Base-by-base conservation (phyloP, 129 eudicot species). In the Ambrosia artemisiifolia region DNA sequence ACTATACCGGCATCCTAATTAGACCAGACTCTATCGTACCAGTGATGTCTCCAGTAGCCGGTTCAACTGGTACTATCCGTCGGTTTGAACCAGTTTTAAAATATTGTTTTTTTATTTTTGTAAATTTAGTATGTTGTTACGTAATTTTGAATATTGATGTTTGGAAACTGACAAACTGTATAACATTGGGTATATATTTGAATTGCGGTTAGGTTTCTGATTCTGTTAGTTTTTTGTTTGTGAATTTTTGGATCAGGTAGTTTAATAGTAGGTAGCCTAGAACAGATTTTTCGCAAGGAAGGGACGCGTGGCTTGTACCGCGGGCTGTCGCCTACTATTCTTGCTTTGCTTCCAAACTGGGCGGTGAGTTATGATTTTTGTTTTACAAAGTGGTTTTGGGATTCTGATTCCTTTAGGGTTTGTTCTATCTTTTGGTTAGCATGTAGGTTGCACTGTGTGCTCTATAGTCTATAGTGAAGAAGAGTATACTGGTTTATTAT, bases 321-420 rank as follows among this genome's bases (percentile, higher is more conserved):
- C 60, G 98, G 98, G 38, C 98, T 94, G 19, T 78, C 98, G 46
- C 98, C 98, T 5, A 94, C 98, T 7, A 84, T 90, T 70, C 78
- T 94, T 78, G 98, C 98, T 1, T 81, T 94, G 83, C 91, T 94
- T 81, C 98, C 98, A 12, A 94, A 87, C 78, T 94, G 98, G 98
- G 98, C 98, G 48, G 98, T 94, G 76, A 90, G 98, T 86, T 30
- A 5, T 69, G n/a, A 47, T 77, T 20, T 47, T 42, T 72, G 3
- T 46, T 53, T 51, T 3, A 24, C 6, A 53, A 10, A 73, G 46
- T 32, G 51, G 47, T 60, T 18, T n/a, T 14, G 47, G 7, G 6
- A 65, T 75, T 24, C 11, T 53, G 63, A 36, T 64, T 48, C 43
- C 5, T 33, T 49, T 49, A 71, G 76, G 51, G 55, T 11, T 10